Evolutionary conservation across 306 rosid genomes (phyloP).

Genomic region (Cucurbita argyrosperma): DNA sequence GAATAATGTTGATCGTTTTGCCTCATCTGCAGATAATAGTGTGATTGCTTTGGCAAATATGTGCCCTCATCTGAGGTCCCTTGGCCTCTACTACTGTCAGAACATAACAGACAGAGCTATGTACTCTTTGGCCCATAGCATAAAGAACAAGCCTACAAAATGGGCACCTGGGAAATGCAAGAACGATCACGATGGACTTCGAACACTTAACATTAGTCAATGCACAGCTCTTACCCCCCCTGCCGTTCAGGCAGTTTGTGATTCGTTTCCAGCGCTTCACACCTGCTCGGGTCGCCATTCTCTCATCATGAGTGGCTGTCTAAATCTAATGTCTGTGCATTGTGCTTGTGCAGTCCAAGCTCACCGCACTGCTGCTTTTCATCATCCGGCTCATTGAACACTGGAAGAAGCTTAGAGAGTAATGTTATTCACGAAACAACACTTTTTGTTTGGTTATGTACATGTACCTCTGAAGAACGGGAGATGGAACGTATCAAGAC

Average conservation of each 20-base stretch:
- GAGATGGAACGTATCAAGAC: not conserved
- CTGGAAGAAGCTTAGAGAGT: not conserved
- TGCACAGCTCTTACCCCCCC: constrained; percentile 91
- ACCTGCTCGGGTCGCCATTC: constrained; percentile 94
- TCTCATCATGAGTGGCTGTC: constrained; percentile 85
- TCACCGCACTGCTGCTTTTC: constrained; percentile 30
- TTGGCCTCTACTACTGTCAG: constrained; percentile 80
- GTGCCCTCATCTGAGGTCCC: constrained; percentile 67
- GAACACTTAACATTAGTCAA: constrained; percentile 82
- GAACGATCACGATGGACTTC: constrained; percentile 65
- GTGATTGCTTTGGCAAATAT: constrained; percentile 78
- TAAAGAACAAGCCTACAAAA: constrained; percentile 39
- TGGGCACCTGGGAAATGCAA: constrained; percentile 54
- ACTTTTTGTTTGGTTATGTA: not conserved
- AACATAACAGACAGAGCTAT: constrained; percentile 92
- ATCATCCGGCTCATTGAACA: constrained; percentile 54
- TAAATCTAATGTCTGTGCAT: constrained; percentile 67
- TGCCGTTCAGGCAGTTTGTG: constrained; percentile 86
- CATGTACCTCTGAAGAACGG: not conserved
- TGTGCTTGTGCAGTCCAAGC: constrained; percentile 77
- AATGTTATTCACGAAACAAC: not conserved
- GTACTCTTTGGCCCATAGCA: constrained; percentile 83
- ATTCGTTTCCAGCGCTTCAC: constrained; percentile 78
- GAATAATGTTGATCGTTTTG: not conserved
- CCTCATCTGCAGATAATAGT: constrained; percentile 60